Conservation (phyloP, 116 monocot genomes). For the Phalaenopsis hybrid region DNA sequence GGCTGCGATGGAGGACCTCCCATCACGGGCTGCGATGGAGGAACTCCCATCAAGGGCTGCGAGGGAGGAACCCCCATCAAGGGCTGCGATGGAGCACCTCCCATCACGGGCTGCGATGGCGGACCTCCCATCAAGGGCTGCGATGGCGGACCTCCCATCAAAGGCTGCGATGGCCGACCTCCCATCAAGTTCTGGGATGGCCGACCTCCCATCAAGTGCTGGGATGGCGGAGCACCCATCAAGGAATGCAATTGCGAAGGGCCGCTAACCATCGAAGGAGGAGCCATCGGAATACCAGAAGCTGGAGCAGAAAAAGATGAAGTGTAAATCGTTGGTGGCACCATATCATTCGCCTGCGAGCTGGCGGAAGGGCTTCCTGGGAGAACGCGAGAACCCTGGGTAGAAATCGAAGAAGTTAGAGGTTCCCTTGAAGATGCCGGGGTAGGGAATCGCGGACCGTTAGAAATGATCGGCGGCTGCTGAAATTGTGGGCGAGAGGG, state of each 20-base stretch:
- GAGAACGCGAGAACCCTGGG: constrained; percentile 11
- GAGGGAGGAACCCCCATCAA: background rate
- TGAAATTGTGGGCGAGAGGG: constrained; percentile 6
- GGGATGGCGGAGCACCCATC: constrained; percentile 1
- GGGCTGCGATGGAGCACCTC: background rate
- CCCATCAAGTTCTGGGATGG: constrained; percentile 8
- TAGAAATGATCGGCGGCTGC: background rate
- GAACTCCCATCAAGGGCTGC: background rate
- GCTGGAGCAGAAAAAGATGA: background rate
- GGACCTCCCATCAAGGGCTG: constrained; percentile 6
- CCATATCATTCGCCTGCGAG: background rate
- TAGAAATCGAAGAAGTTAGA: background rate
- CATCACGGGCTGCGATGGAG: background rate
- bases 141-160: background rate
- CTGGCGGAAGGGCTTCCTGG: constrained; percentile 20
- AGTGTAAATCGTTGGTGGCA: background rate
- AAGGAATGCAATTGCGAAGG: constrained; percentile 4
- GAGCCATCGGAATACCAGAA: background rate
- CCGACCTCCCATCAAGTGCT: background rate
- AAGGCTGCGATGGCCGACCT: background rate
- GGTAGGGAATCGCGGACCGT: constrained; percentile 5
- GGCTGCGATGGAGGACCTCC: background rate
- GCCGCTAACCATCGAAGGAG: background rate
- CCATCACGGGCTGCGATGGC: background rate
- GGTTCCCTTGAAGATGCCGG: background rate